Base-by-base conservation (phyloP, 257 asterid species). In the Plectranthus barbatus region DNA sequence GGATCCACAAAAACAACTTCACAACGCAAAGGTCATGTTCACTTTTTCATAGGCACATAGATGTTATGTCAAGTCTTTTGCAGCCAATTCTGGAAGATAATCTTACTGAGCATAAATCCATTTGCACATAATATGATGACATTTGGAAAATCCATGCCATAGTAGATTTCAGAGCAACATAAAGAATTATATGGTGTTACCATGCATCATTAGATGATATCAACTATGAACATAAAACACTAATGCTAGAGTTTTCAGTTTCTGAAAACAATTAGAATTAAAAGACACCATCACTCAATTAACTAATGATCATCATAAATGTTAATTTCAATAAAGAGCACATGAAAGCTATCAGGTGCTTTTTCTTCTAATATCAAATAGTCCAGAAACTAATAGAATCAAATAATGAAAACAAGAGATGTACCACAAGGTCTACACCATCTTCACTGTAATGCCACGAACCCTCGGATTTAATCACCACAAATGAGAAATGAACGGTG, bases 381-480 rank as follows among this genome's bases (percentile, higher is more conserved):
- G 55, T 9, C 31, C n/a, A 54, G 6, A 3, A 48, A 29, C 45
- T 62, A 57, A 56, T 55, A 50, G 15, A 31, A 58, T n/a, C 59
- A 46, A 3, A 37, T 4, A 56, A 49, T 50, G 42, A 39, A 60
- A 15, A 26, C 62, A 45, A 7, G 51, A 51, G 20, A 67, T 9
- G 70, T 90, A 91, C 97, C 98, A 91, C 95, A 80, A 91, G 96
- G 84, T 91, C 98, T 50, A 86, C 92, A 11, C 96, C 98, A 36
- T 84, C 93, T 17, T 79, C 82, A 61, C 46, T 84, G 85, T 74
- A 83, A 79, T 82, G 88, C 98, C 98, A 91, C 39, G 95, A 58
- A 7, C 90, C 80, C 51, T 88, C 98, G 4, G 95, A 69, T 74
- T 91, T 91, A 56, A 91, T 91, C 71, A 91, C 98, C 72, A 91